phyloP scores from a whole-genome alignment of 2,329 filamentous ascomycete genomes.

The Diplodia intermedia region DNA sequence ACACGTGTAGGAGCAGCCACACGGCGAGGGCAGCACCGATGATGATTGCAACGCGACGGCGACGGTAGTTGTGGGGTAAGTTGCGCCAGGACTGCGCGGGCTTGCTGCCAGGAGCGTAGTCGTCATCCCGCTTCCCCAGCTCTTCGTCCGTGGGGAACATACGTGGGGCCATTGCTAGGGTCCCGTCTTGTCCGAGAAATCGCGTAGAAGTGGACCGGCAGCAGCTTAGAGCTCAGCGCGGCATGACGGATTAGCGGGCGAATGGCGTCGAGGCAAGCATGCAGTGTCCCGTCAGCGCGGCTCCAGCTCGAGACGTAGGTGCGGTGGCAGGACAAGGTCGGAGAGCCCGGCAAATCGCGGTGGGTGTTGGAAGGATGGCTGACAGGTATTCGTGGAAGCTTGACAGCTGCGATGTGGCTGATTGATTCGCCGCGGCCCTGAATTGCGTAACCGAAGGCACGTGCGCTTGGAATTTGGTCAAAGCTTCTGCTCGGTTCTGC shows the following conservation, averaged over 20 bases:
- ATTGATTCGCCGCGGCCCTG: slow-evolving; percentile 12
- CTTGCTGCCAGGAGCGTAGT: slow-evolving; percentile 55
- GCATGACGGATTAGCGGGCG: neutral
- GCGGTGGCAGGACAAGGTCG: neutral
- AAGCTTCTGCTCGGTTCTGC: neutral
- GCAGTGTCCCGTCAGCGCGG: neutral
- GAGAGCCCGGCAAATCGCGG: neutral
- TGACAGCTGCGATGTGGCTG: slow-evolving; percentile 23
- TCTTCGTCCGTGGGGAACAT: slow-evolving; percentile 64
- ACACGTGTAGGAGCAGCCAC: slow-evolving; percentile 69
- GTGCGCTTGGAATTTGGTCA: neutral
- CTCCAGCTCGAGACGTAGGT: neutral
- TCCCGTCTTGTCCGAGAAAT: neutral
- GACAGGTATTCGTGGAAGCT: neutral
- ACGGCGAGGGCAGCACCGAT: slow-evolving; percentile 56
- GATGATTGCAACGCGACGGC: slow-evolving; percentile 56
- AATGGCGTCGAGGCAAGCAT: neutral
- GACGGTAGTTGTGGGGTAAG: slow-evolving; percentile 51
- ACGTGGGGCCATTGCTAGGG: slow-evolving; percentile 28
- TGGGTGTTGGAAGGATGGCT: neutral
- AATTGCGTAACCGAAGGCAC: neutral
- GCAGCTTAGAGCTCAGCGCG: slow-evolving; percentile 14
- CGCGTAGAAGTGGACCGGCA: neutral
- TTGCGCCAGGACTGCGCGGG: slow-evolving; percentile 43
- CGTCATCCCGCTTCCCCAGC: slow-evolving; percentile 70